Conservation (phyloP, 805 yeast species). For the Nakazawaea sp. region DNA sequence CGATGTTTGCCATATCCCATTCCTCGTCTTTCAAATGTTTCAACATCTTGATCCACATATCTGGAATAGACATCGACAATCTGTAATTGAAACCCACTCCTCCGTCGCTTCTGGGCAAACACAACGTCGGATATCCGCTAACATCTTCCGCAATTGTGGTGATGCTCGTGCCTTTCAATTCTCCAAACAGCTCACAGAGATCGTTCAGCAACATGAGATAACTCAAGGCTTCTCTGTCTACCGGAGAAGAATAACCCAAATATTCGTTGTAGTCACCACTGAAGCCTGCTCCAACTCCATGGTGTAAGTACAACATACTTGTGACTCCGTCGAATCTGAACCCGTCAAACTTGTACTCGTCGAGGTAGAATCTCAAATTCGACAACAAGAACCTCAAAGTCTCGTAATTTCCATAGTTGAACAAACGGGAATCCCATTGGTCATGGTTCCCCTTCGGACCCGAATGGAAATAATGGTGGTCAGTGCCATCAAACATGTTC, state of each 20-base stretch:
- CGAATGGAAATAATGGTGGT: conserved; percentile 83
- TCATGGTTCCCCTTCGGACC: conserved; percentile 88
- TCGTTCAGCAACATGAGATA: conserved; percentile 90
- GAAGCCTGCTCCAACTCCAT: conserved; percentile 85
- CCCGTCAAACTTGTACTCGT: conserved; percentile 85
- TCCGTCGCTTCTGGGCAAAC: conserved; percentile 65
- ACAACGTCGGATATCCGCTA: conserved; percentile 93
- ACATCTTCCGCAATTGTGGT: conserved; percentile 94
- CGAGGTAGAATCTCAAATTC: conserved; percentile 77
- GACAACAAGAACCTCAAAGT: conserved; percentile 81
- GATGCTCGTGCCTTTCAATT: conserved; percentile 27
- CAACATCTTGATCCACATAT: conserved; percentile 95
- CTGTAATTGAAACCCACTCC: conserved; percentile 95
- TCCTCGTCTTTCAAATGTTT: conserved; percentile 82
- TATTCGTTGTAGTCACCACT: conserved; percentile 93
- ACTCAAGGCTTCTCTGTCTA: conserved; percentile 81
- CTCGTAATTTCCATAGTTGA: conserved; percentile 88
- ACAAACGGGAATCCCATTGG: conserved; percentile 94
- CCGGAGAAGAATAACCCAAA: conserved; percentile 63
- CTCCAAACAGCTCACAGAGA: conserved; percentile 50
- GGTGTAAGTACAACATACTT: conserved; percentile 85
- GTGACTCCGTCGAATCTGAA: conserved; percentile 97
- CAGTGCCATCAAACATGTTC: conserved; percentile 91
- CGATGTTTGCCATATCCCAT: conserved; percentile 84
- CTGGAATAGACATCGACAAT: conserved; percentile 95